These are phyloP conservation scores for Periglandula ipomoeae DNA, from an alignment of 2,329 filamentous ascomycete genomes.

Conservation along the genomic window DNA sequence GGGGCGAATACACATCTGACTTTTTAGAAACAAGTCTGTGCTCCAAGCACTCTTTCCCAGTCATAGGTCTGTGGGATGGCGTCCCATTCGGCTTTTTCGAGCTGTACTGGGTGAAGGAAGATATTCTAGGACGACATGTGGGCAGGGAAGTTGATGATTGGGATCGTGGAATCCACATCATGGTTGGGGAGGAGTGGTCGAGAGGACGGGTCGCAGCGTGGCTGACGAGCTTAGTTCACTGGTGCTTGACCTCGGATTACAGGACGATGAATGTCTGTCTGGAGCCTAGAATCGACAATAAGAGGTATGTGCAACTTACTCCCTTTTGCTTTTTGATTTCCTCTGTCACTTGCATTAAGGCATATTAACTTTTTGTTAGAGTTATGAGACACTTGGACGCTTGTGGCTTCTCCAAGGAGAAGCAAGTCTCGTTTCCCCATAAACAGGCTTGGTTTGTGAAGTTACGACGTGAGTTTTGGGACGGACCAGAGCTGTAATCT, in stretches of 20 bases:
- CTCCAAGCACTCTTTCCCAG: slow-evolving; percentile 73
- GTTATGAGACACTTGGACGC: slow-evolving; percentile 54
- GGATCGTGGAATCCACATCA: slow-evolving; percentile 78
- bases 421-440: slow-evolving; percentile 78
- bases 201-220: slow-evolving; percentile 73
- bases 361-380: slow-evolving; percentile 2
- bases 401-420: slow-evolving; percentile 76
- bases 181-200: slow-evolving; percentile 89
- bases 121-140: slow-evolving; percentile 62
- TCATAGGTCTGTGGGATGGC: slow-evolving; percentile 88
- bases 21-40: slow-evolving; percentile 61
- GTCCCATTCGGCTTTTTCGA: slow-evolving; percentile 97
- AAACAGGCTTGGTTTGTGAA: slow-evolving; percentile 87
- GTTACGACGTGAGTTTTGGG: slow-evolving; percentile 71
- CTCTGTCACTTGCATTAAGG: not conserved
- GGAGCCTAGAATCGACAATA: slow-evolving; percentile 87
- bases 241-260: slow-evolving; percentile 66
- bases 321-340: not conserved
- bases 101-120: slow-evolving; percentile 97
- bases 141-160: slow-evolving; percentile 62
- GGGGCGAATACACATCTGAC: slow-evolving; percentile 58
- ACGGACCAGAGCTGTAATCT: slow-evolving; percentile 50
- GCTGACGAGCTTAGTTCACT: slow-evolving; percentile 82
- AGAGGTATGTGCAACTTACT: slow-evolving; percentile 52
- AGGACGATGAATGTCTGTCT: slow-evolving; percentile 76